Evolutionary conservation across 2,329 filamentous ascomycete species (phyloP), one percentile per base, ranked within the genome.

Genomic region (Colletotrichum noveboracense): DNA sequence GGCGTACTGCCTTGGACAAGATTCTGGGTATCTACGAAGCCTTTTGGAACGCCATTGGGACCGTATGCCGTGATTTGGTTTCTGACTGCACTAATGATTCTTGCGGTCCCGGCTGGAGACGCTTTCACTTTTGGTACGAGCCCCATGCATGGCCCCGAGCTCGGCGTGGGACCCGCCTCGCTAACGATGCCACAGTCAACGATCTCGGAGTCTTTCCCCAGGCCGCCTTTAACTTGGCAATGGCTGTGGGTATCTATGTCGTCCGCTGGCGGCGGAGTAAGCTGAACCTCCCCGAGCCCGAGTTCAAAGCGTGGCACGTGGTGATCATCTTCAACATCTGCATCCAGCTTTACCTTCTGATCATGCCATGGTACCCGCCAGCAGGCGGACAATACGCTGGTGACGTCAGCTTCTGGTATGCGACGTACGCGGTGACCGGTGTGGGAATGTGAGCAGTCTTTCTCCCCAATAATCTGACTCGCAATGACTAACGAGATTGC

Each of bases 341-440:
- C 0, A 84, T 91, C 0, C 90, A 93, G 68, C 71, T 92, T 0
- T 94, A 91, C 76, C 84, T 94, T 56, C 84, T 95, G 5, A 87
- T 92, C 30, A 94, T 94, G 88, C 93, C 93, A 0, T 95, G 93
- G 93, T 93, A 92, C 77, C 93, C 93, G 4, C 94, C 93, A 0
- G 85, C 86, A 1, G 88, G 86, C 1, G 93, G 93, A 0, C 85
- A 85, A 0, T 88, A 89, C 30, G 91, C 89, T 0, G 93, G 93
- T 0, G 91, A 93, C 74, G 93, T 94, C 2, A 93, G 90, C 67
- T 95, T 95, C 83, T 95, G 91, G 90, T 95, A 95, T 77, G 93
- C 88, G 2, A 94, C 93, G 0, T 94, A 95, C 78, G 89, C 90
- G 28, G 89, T 92, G 1, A 89, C 91, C 1, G 93, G 93, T 0